These are phyloP conservation scores for Micractinium sp. DNA, from an alignment of 139 green algal species.

Conservation along the genomic window DNA sequence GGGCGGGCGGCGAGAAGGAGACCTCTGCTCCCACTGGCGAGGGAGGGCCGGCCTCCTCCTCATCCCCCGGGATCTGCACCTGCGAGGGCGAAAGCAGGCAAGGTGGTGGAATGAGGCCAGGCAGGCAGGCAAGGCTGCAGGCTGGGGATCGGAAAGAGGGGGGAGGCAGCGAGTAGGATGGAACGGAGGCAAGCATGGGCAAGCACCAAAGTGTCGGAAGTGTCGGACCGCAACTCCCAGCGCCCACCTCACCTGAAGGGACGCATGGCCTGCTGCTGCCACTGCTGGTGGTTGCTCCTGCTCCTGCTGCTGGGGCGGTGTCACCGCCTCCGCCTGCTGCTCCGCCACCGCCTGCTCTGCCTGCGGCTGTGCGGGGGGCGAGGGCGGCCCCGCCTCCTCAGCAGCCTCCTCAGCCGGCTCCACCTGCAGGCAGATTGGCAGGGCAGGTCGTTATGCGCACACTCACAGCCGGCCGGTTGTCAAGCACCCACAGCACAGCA, in stretches of 20 bases:
- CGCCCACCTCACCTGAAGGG: not conserved
- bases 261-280: not conserved
- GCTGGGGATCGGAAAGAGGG: not conserved
- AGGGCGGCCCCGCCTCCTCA: no score
- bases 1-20: slow-evolving; percentile 17
- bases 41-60: not conserved
- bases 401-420: no score
- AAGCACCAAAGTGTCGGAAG: no score
- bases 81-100: not conserved
- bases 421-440: no score
- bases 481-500: no score
- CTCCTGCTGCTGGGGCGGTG: not conserved
- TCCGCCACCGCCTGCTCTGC: not conserved
- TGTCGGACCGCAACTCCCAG: no score
- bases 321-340: not conserved
- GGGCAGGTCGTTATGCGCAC: no score
- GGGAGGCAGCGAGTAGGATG: no score
- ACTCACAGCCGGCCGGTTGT: no score
- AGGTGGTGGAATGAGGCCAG: not conserved
- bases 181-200: no score
- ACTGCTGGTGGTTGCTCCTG: not conserved
- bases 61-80: not conserved
- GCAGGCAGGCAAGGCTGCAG: not conserved
- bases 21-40: not conserved
- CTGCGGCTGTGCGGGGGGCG: no score